Percentiles rank a stretch among this genome's conserved stretches.
Evolutionary conservation across 768 basidiomycete genomes (phyloP).

Genomic region (Chalciporus chontae): DNA sequence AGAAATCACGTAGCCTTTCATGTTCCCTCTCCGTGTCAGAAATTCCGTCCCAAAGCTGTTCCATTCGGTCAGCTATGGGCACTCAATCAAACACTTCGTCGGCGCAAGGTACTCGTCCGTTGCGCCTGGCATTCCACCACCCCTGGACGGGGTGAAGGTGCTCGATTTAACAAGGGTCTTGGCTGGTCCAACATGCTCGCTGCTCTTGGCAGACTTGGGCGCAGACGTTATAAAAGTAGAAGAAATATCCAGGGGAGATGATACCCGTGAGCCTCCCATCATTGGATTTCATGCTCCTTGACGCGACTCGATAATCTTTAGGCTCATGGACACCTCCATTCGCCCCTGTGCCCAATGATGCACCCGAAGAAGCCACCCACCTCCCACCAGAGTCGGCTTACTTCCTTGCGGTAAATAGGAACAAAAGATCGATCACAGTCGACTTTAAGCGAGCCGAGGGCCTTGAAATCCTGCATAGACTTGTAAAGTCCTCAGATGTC

Average conservation of each 20-base stretch:
- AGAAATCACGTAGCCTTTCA: not conserved
- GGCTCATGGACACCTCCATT: conserved; percentile 67
- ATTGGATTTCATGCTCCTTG: conserved; percentile 8
- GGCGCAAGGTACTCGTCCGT: conserved; percentile 14
- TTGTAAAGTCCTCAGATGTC: conserved; percentile 75
- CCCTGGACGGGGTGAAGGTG: conserved; percentile 76
- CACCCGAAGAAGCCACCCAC: conserved; percentile 52
- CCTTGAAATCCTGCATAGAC: conserved; percentile 64
- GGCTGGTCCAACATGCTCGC: conserved; percentile 89
- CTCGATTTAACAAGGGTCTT: conserved; percentile 88
- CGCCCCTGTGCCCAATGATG: conserved; percentile 45
- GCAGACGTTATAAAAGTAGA: conserved; percentile 95
- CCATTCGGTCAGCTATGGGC: not conserved
- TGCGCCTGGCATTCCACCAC: conserved; percentile 61
- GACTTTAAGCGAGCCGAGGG: conserved; percentile 83
- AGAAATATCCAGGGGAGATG: conserved; percentile 77
- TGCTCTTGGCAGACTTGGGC: conserved; percentile 89
- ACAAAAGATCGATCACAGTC: conserved; percentile 85
- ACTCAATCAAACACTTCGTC: not conserved
- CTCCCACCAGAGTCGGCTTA: conserved; percentile 91
- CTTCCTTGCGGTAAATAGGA: conserved; percentile 84
- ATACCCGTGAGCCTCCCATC: conserved; percentile 60
- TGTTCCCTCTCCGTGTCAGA: conserved; percentile 7
- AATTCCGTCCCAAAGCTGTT: not conserved
- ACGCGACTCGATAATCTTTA: conserved; percentile 25